Percentiles rank a stretch among this genome's conserved stretches.
These are phyloP conservation scores for Cicer pinnatifidum DNA, from an alignment of 306 rosid species.

Conservation along the genomic window DNA sequence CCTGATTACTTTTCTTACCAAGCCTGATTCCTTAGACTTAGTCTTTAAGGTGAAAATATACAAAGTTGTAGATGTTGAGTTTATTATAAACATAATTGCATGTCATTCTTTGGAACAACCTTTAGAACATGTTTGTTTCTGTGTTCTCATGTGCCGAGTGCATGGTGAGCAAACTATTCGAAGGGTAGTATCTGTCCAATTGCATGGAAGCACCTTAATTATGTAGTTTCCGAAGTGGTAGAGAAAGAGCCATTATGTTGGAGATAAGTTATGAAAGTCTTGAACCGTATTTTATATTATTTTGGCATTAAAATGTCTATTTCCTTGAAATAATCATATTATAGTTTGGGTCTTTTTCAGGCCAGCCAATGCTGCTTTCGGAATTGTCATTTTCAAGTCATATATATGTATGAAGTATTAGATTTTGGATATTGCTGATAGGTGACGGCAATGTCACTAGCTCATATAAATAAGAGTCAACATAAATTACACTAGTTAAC, in stretches of 20 bases:
- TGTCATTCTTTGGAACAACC: not conserved
- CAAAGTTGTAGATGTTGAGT: constrained; percentile 35
- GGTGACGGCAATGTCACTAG: no score
- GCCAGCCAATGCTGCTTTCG: not conserved
- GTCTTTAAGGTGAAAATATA: constrained; percentile 41
- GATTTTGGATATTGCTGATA: no score
- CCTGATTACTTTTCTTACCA: constrained; percentile 48
- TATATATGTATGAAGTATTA: no score
- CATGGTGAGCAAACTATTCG: not conserved
- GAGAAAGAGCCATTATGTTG: not conserved
- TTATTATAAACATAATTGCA: not conserved
- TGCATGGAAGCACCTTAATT: not conserved
- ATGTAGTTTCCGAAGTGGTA: not conserved
- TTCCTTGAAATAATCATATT: not conserved
- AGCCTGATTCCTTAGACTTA: constrained; percentile 23
- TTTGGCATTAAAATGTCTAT: not conserved
- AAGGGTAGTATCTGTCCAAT: constrained; percentile 2
- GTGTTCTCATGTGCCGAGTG: not conserved
- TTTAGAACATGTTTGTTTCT: not conserved
- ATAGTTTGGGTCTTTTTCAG: not conserved
- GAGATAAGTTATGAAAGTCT: not conserved
- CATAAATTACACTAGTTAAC: no score
- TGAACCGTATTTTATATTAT: not conserved
- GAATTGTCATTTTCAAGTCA: not conserved
- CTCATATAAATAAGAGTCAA: no score